phyloP scores from a whole-genome alignment of 108 stramenopile species.

The Cyclotella choctawhatcheeana region DNA sequence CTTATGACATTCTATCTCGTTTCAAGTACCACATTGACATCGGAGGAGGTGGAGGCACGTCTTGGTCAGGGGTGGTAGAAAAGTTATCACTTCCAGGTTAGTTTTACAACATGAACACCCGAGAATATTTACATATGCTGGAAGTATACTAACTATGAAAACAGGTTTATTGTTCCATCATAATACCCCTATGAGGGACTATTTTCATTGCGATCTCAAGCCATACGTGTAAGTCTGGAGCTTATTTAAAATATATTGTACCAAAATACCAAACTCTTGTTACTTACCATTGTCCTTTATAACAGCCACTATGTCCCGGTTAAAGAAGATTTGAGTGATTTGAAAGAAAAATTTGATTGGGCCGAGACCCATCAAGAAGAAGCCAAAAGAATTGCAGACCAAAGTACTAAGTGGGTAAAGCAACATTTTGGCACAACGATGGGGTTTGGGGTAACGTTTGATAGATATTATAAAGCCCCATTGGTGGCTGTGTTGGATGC shows the following conservation, averaged over 20 bases:
- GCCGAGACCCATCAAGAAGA: conserved; percentile 28
- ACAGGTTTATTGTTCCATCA: no score
- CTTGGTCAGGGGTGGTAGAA: conserved; percentile 54
- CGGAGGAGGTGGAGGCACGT: conserved; percentile 60
- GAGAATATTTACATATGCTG: no score
- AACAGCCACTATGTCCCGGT: conserved; percentile 53
- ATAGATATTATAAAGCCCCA: conserved; percentile 8
- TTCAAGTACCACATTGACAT: conserved; percentile 63
- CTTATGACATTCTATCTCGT: conserved; percentile 19
- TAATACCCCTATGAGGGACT: conserved; percentile 47
- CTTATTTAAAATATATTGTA: no score
- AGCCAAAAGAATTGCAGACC: conserved; percentile 25
- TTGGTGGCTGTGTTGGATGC: conserved; percentile 11
- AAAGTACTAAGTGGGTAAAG: conserved; percentile 17
- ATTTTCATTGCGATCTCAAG: conserved; percentile 35
- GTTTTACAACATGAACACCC: no score
- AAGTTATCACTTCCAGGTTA: conserved; percentile 55
- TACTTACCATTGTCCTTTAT: no score
- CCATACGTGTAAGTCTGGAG: no score
- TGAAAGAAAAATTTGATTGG: conserved; percentile 38
- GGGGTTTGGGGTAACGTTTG: conserved; percentile 19
- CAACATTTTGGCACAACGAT: conserved; percentile 17
- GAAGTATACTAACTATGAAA: no score
- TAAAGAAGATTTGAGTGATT: conserved; percentile 33
- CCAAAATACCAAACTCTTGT: no score